These are phyloP conservation scores for Pythium aphanidermatum DNA, from an alignment of 352 stramenopile species.

Conservation along the genomic window DNA sequence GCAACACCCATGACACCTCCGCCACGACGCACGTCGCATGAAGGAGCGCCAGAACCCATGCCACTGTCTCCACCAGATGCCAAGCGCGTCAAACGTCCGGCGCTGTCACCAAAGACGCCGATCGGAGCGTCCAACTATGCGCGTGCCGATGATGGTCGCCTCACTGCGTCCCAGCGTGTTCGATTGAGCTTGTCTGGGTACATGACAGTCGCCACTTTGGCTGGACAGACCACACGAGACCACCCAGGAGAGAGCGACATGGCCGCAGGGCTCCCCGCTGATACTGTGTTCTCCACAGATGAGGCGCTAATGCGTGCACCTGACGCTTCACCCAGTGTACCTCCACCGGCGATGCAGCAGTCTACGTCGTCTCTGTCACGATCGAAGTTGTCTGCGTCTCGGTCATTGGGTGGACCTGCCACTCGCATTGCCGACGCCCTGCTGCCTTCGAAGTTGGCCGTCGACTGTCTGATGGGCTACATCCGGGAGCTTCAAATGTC, in stretches of 20 bases:
- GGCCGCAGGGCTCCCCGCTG: too few species aligned
- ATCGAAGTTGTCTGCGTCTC: constrained; percentile 22
- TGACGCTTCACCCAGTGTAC: too few species aligned
- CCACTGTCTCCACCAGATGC: constrained; percentile 11
- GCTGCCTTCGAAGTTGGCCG: constrained; percentile 41
- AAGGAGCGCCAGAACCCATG: background rate
- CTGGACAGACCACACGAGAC: constrained; percentile 20
- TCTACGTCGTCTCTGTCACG: constrained; percentile 22
- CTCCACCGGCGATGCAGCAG: constrained; percentile 19
- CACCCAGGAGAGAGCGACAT: too few species aligned
- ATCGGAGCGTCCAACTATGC: constrained; percentile 31
- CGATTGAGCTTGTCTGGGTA: constrained; percentile 47
- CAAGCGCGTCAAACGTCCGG: constrained; percentile 15
- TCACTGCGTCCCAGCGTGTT: constrained; percentile 53
- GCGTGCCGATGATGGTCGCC: constrained; percentile 19
- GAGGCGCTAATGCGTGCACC: too few species aligned
- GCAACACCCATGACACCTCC: constrained; percentile 8
- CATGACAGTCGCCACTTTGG: constrained; percentile 20
- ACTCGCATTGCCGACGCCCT: constrained; percentile 45
- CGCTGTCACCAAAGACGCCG: constrained; percentile 43
- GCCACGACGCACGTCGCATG: background rate
- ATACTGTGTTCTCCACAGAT: too few species aligned
- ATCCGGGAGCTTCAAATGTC: constrained; percentile 68
- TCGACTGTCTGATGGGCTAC: constrained; percentile 73
- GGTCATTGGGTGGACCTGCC: constrained; percentile 11